Conservation (phyloP, 441 rosid genomes). For the Euphorbia celastroides region DNA sequence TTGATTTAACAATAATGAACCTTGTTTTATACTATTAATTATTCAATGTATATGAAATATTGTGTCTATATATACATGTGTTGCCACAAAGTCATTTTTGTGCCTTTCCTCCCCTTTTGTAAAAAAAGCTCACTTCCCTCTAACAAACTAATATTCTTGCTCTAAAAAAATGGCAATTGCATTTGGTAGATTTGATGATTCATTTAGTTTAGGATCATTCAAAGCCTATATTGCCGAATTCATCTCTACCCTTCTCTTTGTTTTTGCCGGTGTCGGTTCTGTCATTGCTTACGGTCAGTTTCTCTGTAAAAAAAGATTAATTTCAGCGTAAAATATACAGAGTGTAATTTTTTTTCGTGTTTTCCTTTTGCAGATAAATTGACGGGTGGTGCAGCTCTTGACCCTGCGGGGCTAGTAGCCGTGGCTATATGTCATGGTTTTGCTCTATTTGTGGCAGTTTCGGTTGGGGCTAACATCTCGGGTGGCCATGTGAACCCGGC, state of each 20-base stretch:
- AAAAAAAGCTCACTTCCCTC: not conserved
- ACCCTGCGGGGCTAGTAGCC: slow-evolving; percentile 78
- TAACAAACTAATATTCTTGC: not conserved
- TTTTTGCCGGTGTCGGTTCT: slow-evolving; percentile 92
- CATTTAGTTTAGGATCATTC: slow-evolving; percentile 68
- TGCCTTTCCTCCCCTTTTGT: not conserved
- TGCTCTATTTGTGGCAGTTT: slow-evolving; percentile 80
- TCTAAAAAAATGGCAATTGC: slow-evolving; percentile 51
- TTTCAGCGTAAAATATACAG: too few species aligned
- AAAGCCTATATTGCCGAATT: slow-evolving; percentile 86
- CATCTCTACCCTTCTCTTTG: slow-evolving; percentile 88
- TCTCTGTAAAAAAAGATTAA: too few species aligned
- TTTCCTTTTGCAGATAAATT: slow-evolving; percentile 41
- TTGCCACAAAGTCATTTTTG: slow-evolving; percentile 10
- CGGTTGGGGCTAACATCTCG: slow-evolving; percentile 85
- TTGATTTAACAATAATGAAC: not conserved
- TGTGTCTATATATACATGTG: slow-evolving; percentile 17
- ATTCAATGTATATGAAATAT: not conserved
- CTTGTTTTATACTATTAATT: not conserved
- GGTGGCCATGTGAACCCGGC: slow-evolving; percentile 98
- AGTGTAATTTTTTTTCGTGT: not conserved
- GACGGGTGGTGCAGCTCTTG: slow-evolving; percentile 76
- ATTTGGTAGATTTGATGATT: slow-evolving; percentile 75
- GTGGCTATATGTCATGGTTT: slow-evolving; percentile 81
- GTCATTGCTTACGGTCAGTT: slow-evolving; percentile 78